These are phyloP conservation scores for Echria macrotheca DNA, from an alignment of 495 filamentous ascomycete genomes.

Conservation along the genomic window DNA sequence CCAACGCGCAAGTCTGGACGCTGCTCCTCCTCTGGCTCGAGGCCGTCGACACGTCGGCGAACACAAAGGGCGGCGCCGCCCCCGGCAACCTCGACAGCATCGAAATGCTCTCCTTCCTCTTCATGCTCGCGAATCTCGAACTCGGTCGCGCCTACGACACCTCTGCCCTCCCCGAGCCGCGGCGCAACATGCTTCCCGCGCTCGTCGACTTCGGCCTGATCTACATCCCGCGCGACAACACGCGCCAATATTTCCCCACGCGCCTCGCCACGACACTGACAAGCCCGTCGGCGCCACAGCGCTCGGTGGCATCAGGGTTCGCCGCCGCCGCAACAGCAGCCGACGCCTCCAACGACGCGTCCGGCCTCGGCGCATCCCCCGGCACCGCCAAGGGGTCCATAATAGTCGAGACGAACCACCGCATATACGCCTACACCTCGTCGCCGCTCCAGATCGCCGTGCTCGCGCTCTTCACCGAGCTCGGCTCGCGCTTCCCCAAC, in stretches of 20 bases:
- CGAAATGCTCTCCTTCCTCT: slow-evolving; percentile 91
- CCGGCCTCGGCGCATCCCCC: slow-evolving; percentile 26
- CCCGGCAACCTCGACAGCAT: slow-evolving; percentile 83
- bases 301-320: slow-evolving; percentile 54
- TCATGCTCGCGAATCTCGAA: slow-evolving; percentile 89
- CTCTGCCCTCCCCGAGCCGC: slow-evolving; percentile 66
- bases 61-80: slow-evolving; percentile 32
- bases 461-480: slow-evolving; percentile 79
- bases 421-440: slow-evolving; percentile 91
- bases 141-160: slow-evolving; percentile 86
- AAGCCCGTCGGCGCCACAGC: slow-evolving; percentile 65
- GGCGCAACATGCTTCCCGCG: slow-evolving; percentile 78
- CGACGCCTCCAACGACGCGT: slow-evolving; percentile 41
- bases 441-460: slow-evolving; percentile 91
- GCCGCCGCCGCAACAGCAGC: slow-evolving; percentile 40
- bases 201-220: slow-evolving; percentile 86
- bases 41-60: slow-evolving; percentile 54
- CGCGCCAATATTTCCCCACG: slow-evolving; percentile 82
- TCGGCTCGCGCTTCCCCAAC: slow-evolving; percentile 84
- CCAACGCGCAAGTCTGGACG: slow-evolving; percentile 95
- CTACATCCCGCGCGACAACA: slow-evolving; percentile 55
- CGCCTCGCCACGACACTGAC: slow-evolving; percentile 92
- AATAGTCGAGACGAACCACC: slow-evolving; percentile 98
- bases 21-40: slow-evolving; percentile 89
- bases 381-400: slow-evolving; percentile 65